phyloP scores from a whole-genome alignment of 169 alveolate genomes.

The Blepharisma undulans region DNA sequence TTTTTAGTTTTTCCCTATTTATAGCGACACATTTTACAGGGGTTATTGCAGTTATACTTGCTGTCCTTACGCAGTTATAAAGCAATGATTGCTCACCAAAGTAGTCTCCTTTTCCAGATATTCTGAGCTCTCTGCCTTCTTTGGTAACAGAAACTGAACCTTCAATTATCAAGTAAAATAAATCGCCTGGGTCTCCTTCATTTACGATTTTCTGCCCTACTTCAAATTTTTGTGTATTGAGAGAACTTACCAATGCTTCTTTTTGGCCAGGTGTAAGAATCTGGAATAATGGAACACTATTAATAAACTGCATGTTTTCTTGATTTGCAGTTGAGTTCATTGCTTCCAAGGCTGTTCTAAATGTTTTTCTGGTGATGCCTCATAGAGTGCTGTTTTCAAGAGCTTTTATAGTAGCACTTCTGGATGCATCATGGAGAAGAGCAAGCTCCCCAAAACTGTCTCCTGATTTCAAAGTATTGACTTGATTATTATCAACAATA shows the following conservation, averaged over 20 bases:
- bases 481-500: not conserved
- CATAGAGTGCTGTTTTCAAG: slow-evolving; percentile 51
- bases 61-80: slow-evolving; percentile 52
- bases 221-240: slow-evolving; percentile 38
- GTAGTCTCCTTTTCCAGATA: slow-evolving; percentile 50
- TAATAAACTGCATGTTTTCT: slow-evolving; percentile 52
- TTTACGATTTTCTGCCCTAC: slow-evolving; percentile 43
- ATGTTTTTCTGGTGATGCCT: slow-evolving; percentile 62
- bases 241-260: slow-evolving; percentile 42
- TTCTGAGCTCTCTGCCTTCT: slow-evolving; percentile 49
- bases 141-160: slow-evolving; percentile 55
- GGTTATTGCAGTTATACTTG: slow-evolving; percentile 61
- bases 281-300: slow-evolving; percentile 41
- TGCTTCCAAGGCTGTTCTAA: slow-evolving; percentile 66
- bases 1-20: slow-evolving; percentile 44
- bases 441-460: slow-evolving; percentile 84
- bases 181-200: slow-evolving; percentile 54
- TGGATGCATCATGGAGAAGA: slow-evolving; percentile 71
- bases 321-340: slow-evolving; percentile 55
- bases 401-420: slow-evolving; percentile 76
- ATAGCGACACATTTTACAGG: slow-evolving; percentile 46
- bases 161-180: slow-evolving; percentile 54
- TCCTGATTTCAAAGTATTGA: slow-evolving; percentile 36
- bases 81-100: slow-evolving; percentile 66
- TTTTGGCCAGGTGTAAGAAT: slow-evolving; percentile 42